These are phyloP conservation scores for Phytophthora podocarpi DNA, from an alignment of 352 stramenopile species.

Conservation along the genomic window DNA sequence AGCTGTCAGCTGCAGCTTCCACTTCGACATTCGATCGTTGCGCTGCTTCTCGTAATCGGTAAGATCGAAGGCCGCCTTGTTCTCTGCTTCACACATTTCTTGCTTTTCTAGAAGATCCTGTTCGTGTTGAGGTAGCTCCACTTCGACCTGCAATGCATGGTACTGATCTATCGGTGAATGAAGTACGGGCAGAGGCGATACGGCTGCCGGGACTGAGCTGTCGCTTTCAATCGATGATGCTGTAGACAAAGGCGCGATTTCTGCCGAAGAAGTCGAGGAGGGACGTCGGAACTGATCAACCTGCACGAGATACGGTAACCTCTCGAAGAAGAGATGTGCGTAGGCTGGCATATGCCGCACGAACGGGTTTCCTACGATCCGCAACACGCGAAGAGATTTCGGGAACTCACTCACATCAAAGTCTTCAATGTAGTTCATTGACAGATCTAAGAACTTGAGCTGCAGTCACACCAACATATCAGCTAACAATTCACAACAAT, in stretches of 20 bases:
- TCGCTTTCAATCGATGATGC: conserved; percentile 25
- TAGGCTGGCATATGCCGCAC: conserved; percentile 59
- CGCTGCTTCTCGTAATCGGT: conserved; percentile 53
- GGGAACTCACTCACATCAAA: conserved; percentile 68
- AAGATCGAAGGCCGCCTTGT: conserved; percentile 25
- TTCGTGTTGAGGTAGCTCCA: conserved; percentile 21
- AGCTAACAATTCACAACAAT: not conserved
- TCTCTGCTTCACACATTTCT: conserved; percentile 18
- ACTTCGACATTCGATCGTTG: conserved; percentile 48
- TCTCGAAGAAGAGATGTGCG: conserved; percentile 63
- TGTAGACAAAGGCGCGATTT: conserved; percentile 6
- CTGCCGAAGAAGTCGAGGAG: conserved; percentile 6
- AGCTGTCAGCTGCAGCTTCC: conserved; percentile 55
- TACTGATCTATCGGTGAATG: conserved; percentile 45
- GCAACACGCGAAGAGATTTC: conserved; percentile 54
- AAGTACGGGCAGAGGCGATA: conserved; percentile 10
- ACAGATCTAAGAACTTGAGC: conserved; percentile 81
- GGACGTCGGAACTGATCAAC: conserved; percentile 58
- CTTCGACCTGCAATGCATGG: conserved; percentile 33
- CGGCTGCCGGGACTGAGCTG: not conserved
- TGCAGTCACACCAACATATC: conserved; percentile 18
- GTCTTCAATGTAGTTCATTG: conserved; percentile 76
- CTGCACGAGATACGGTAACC: conserved; percentile 62
- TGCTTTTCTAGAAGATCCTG: conserved; percentile 25
- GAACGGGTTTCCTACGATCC: conserved; percentile 65